Base-by-base conservation (phyloP, 176 grass and related monocot genomes). In the Microstegium vimineum region DNA sequence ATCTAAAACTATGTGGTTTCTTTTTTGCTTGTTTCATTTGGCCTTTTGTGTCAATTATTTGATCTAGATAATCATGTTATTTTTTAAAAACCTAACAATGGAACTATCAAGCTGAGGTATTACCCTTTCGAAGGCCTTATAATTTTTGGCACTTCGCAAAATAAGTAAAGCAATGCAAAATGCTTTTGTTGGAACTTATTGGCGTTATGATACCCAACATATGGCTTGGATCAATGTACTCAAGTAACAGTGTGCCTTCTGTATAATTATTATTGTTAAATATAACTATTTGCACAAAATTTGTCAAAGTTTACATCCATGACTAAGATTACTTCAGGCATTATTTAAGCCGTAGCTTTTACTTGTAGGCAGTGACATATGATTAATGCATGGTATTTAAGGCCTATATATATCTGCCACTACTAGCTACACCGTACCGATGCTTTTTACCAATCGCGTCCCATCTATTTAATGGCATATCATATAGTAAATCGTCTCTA, bases 381-480 rank as follows among this genome's bases (percentile, higher is more conserved):
- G 56, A 60, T 60, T 3, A 26, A 26, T 60, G 10, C n/a, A 60
- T 26, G n/a, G 2, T 10, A 60, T 60, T 60, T 60, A 26, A 60
- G 9, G 10, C 56, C 56, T 12, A 12, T 60, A 60, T 12, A 12
- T 60, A 60, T 9, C 9, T 59, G 2, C 18, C 18, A 52, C 1
- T 52, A 22, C 17, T 22, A 52, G 2, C 18, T 18, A 22, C 17
- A 54, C 18, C 22, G 22, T 10, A 25, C 9, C 22, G 0, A 23
- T 23, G 8, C 0, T 10, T 57, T 57, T 23, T 11, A 4, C 0
- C 0, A 1, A 22, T 54, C 0, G 6, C 0, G 6, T 20, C 0
- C 7, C 51, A 52, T 52, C 17, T 52, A n/a, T 56, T 56, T 56
- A 9, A n/a, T 6, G 51, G 7, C 2, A 2, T 6, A 56, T n/a